A percentile compares a stretch with the other conserved stretches of the same genome.
These are phyloP conservation scores for Debaryomyces subglobosus DNA, from an alignment of 1,139 yeast genomes.

Conservation along the genomic window DNA sequence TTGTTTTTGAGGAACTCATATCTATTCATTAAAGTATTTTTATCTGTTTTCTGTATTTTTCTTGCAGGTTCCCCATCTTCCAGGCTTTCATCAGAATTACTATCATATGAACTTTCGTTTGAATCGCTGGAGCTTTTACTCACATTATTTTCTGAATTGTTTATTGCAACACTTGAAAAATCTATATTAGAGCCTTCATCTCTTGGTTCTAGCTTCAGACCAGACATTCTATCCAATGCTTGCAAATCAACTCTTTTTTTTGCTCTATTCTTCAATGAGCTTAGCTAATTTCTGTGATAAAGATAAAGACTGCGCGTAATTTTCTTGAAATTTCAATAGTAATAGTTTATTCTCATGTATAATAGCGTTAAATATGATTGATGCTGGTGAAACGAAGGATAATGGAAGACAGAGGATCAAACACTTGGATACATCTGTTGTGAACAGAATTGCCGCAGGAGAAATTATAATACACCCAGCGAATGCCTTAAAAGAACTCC, in stretches of 20 bases:
- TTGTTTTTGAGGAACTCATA: constrained; percentile 30
- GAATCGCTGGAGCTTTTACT: neutral
- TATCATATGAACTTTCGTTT: neutral
- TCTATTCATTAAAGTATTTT: constrained; percentile 24
- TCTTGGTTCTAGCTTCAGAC: neutral
- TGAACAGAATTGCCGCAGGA: constrained; percentile 95
- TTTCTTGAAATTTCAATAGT: neutral
- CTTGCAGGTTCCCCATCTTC: constrained; percentile 8
- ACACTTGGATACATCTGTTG: constrained; percentile 66
- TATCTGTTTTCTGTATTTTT: constrained; percentile 11
- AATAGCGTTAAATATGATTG: neutral
- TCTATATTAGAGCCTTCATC: neutral
- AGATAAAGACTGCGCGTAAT: neutral
- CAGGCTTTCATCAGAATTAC: neutral
- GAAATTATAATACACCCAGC: constrained; percentile 94
- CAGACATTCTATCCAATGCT: neutral
- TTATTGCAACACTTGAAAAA: neutral
- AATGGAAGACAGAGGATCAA: constrained; percentile 22
- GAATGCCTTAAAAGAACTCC: constrained; percentile 63
- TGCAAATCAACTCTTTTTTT: neutral
- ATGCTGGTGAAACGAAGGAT: neutral
- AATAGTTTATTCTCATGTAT: neutral
- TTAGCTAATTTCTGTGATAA: neutral
- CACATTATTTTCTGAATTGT: neutral
- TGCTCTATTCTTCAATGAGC: neutral